Percentiles rank a stretch among this genome's conserved stretches.
Conservation (phyloP, 768 basidiomycete genomes). For the Suillus hirtellus region DNA sequence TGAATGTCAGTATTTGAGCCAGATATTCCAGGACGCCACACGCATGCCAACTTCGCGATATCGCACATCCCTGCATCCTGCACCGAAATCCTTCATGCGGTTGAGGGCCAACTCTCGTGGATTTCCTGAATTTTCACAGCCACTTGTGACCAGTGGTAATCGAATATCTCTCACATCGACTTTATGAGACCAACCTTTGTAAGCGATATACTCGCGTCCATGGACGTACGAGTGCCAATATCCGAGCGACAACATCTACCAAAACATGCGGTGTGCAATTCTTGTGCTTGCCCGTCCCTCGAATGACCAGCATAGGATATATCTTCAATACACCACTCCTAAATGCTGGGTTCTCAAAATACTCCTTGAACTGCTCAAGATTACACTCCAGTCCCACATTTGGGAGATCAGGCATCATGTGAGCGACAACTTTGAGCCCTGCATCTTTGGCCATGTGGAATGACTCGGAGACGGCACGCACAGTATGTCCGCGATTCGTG, state of each 20-base stretch:
- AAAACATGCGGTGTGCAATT: conserved; percentile 99
- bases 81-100: conserved; percentile 99
- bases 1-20: conserved; percentile 9
- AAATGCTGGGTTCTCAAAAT: conserved; percentile 98
- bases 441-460: conserved; percentile 99
- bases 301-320: conserved; percentile 96
- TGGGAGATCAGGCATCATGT: conserved; percentile 99
- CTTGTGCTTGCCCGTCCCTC: conserved; percentile 97
- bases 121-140: conserved; percentile 97
- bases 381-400: conserved; percentile 98
- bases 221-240: conserved; percentile 94
- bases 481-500: conserved; percentile 99
- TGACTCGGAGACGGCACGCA: conserved; percentile 93
- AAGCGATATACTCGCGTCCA: conserved; percentile 99
- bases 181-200: conserved; percentile 64
- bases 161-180: conserved; percentile 74
- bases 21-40: conserved; percentile 19
- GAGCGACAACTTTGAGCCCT: conserved; percentile 99
- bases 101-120: conserved; percentile 93
- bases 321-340: conserved; percentile 97
- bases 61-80: conserved; percentile 94
- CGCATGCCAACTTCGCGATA: conserved; percentile 97
- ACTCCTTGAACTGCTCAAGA: conserved; percentile 98
- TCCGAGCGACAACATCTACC: conserved; percentile 94
- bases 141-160: conserved; percentile 92